phyloP scores from a whole-genome alignment of 345 rosid genomes.

The Pelargonium nanum region DNA sequence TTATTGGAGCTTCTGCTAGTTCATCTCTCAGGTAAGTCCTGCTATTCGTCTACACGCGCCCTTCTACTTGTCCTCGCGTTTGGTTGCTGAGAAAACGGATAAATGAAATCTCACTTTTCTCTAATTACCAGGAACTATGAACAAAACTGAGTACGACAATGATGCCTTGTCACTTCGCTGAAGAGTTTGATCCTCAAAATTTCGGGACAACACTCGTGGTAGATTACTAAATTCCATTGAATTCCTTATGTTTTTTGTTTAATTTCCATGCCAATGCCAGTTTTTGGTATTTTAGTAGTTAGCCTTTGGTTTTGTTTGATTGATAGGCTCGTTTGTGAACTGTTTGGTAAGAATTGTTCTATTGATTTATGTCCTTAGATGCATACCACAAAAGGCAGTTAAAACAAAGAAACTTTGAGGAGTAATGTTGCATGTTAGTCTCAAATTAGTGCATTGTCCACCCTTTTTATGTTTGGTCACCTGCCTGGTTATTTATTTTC shows the following conservation, averaged over 20 bases:
- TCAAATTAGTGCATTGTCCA: background rate
- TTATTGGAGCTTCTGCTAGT: background rate
- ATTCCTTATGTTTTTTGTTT: background rate
- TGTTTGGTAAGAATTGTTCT: background rate
- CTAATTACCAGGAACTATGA: background rate
- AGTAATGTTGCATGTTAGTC: background rate
- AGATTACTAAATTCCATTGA: background rate
- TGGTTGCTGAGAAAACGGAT: background rate
- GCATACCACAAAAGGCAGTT: background rate
- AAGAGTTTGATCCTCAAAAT: no score
- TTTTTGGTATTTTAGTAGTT: no score
- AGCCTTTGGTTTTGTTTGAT: no score
- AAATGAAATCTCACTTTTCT: background rate
- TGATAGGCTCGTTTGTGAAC: background rate
- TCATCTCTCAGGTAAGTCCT: background rate
- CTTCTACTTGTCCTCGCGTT: background rate
- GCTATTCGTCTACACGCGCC: no score
- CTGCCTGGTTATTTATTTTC: background rate
- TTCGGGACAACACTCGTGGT: no score
- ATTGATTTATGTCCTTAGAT: no score
- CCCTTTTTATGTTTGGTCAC: no score
- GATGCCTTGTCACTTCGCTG: no score
- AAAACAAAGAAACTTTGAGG: background rate
- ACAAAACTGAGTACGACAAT: background rate
- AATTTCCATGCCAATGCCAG: no score